phyloP scores from a whole-genome alignment of 2,329 filamentous ascomycete species.

The Zelopaecilomyces penicillatus region DNA sequence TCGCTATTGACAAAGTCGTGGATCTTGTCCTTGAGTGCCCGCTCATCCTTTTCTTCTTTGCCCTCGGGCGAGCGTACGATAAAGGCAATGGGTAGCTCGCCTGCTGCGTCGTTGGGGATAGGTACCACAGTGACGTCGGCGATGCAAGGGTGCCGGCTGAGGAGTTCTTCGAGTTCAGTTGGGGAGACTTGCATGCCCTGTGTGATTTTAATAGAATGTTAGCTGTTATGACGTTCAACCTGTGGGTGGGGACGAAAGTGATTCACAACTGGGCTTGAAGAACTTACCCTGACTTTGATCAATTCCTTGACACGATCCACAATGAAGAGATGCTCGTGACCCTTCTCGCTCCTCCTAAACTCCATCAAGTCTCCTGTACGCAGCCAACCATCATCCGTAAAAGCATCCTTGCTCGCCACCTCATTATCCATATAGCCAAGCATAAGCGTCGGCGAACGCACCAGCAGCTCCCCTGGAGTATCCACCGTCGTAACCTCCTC shows the following conservation, averaged over 20 bases:
- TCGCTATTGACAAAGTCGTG: conserved; percentile 37
- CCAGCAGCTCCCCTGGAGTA: conserved; percentile 65
- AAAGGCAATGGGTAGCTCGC: conserved; percentile 49
- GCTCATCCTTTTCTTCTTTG: conserved; percentile 38
- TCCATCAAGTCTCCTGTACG: conserved; percentile 40
- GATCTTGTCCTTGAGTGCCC: conserved; percentile 37
- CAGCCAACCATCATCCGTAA: conserved; percentile 17
- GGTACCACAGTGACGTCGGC: conserved; percentile 62
- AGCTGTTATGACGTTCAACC: background rate
- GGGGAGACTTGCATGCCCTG: conserved; percentile 67
- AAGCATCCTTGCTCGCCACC: conserved; percentile 28
- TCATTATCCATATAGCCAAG: conserved; percentile 76
- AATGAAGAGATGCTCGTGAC: conserved; percentile 15
- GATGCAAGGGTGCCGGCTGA: conserved; percentile 56
- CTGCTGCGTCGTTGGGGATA: conserved; percentile 43
- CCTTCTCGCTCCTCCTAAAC: conserved; percentile 46
- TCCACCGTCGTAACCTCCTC: conserved; percentile 56
- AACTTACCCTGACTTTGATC: conserved; percentile 47
- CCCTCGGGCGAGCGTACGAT: conserved; percentile 38
- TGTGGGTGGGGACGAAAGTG: background rate
- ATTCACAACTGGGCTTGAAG: no score
- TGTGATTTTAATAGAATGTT: background rate
- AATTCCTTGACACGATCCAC: conserved; percentile 25
- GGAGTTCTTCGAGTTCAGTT: conserved; percentile 60
- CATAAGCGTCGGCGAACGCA: conserved; percentile 64